phyloP scores from a whole-genome alignment of 2,329 filamentous ascomycete species.

The Nakataea oryzae region DNA sequence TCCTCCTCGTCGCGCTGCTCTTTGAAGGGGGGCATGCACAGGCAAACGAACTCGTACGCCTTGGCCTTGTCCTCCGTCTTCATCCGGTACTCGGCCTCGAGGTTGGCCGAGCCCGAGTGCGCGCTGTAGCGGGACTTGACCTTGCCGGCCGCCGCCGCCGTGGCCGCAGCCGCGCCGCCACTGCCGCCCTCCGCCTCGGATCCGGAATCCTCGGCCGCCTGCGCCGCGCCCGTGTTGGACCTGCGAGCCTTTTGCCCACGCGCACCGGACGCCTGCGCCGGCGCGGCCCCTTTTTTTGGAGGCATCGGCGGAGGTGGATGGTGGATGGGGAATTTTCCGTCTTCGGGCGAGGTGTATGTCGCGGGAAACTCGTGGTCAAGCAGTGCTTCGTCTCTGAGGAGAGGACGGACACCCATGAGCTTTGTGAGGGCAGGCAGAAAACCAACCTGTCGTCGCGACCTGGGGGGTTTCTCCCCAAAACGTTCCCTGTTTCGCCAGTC shows the following conservation, averaged over 20 bases:
- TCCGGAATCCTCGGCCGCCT: background rate
- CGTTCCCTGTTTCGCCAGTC: no score
- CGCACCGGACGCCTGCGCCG: conserved; percentile 1
- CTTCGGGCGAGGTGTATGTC: no score
- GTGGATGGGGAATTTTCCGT: no score
- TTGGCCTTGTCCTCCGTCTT: conserved; percentile 14
- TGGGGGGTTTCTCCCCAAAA: no score
- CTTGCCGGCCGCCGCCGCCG: conserved; percentile 12
- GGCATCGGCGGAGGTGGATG: background rate
- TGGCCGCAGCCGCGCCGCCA: conserved; percentile 13
- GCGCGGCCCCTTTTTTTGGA: conserved; percentile 12
- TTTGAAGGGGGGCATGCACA: conserved; percentile 13
- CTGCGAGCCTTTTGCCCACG: conserved; percentile 11
- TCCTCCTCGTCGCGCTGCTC: conserved; percentile 8
- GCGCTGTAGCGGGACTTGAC: background rate
- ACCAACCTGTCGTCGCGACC: no score
- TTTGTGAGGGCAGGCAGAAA: no score
- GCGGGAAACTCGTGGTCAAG: no score
- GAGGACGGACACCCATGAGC: no score
- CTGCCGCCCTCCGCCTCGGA: background rate
- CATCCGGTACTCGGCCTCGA: conserved; percentile 17
- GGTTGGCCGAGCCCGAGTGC: conserved; percentile 21
- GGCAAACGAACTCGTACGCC: conserved; percentile 17
- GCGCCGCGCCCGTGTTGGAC: conserved; percentile 1
- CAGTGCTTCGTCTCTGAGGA: no score